phyloP scores from a whole-genome alignment of 2,329 filamentous ascomycete species.

The Cadophora gregata region DNA sequence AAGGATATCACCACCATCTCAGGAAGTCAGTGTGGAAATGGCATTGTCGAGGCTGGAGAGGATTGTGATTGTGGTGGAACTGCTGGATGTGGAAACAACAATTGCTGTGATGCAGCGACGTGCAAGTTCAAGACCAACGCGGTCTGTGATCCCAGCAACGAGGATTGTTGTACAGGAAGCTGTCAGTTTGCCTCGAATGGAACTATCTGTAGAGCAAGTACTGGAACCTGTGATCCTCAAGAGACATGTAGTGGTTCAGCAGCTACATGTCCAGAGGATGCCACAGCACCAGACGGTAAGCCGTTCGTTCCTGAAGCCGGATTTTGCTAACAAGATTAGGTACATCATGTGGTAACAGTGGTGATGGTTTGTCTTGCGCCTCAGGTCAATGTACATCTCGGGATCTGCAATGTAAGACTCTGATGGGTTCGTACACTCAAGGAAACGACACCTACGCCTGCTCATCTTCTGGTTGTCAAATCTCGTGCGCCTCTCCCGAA shows the following conservation, averaged over 20 bases:
- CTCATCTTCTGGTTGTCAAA: conserved; percentile 71
- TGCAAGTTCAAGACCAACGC: conserved; percentile 79
- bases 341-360: conserved; percentile 65
- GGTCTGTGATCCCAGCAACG: conserved; percentile 81
- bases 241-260: conserved; percentile 80
- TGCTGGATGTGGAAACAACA: conserved; percentile 72
- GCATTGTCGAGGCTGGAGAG: conserved; percentile 92
- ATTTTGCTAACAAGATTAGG: conserved; percentile 44
- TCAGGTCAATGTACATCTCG: conserved; percentile 95
- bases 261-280: conserved; percentile 76
- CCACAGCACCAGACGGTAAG: conserved; percentile 69
- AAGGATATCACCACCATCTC: conserved; percentile 80
- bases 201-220: conserved; percentile 81
- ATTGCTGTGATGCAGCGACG: conserved; percentile 83
- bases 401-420: conserved; percentile 83
- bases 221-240: conserved; percentile 81
- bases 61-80: conserved; percentile 93
- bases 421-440: conserved; percentile 77
- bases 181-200: conserved; percentile 72
- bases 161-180: conserved; percentile 74
- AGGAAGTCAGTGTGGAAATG: conserved; percentile 90
- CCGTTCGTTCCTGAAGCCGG: neutral
- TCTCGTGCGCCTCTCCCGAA: conserved; percentile 75
- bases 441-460: conserved; percentile 84
- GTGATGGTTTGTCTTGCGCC: conserved; percentile 69